Base-by-base conservation (phyloP, 306 rosid genomes). In the Malus asiatica region DNA sequence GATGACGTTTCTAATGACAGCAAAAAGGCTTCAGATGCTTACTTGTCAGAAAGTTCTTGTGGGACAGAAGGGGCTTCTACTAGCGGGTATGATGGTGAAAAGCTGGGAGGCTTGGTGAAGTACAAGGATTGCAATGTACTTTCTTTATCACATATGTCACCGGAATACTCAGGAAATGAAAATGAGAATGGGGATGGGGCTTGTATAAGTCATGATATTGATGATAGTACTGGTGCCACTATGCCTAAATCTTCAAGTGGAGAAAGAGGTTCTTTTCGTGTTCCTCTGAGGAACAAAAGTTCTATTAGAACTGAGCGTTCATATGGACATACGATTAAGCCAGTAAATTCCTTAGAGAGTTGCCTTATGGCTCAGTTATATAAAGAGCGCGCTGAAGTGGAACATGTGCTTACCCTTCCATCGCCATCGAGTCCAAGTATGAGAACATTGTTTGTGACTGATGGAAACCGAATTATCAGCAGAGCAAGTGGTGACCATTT, bases 301-400 rank as follows among this genome's bases (percentile, higher is more conserved):
- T 80, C 87, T 73, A 73, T 90, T 64, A 80, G 83, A 81, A 20
- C 82, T 71, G 84, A 80, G 69, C 76, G 33, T 48, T 77, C 80
- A 55, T 22, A 77, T 68, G 76, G 82, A 61, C 81, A 75, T 64
- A 67, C 64, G 66, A 27, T 63, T 72, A 88, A 71, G 84, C 93
- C 96, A 1, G 68, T 78, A 40, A 90, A 70, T 83, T 90, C 98
- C 29, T 80, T 93, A 58, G 93, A 90, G 73, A 85, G 97, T 87
- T 90, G 98, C 78, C 87, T 89, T 51, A 67, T 90, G 91, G 91
- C 96, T 83, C 93, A 92, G 72, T 86, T 88, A 18, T 88, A 81
- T 83, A 88, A 76, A 60, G 93, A 89, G 73, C 91, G 70, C 61
- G 80, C 86, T 61, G 85, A 87, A 79, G 78, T 84, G 77, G 87